A percentile compares a stretch with the other conserved stretches of the same genome.
phyloP scores from a whole-genome alignment of 768 basidiomycete genomes.

The Boletus rex-veris region DNA sequence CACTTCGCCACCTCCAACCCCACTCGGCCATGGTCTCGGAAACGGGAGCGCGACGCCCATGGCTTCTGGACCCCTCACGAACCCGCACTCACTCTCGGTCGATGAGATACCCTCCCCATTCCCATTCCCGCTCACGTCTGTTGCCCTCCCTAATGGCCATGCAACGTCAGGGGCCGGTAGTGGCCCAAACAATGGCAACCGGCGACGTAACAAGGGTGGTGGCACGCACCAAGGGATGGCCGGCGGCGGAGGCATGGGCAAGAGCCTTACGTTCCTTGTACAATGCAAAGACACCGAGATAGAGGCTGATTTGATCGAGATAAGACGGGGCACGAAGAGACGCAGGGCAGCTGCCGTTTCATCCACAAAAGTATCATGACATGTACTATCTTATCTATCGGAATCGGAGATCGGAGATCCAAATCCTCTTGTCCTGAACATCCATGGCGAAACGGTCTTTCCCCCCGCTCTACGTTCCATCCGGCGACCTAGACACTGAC shows the following conservation, averaged over 20 bases:
- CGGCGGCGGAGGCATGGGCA: conserved; percentile 63
- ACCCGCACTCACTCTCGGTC: conserved; percentile 81
- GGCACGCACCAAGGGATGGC: conserved; percentile 55
- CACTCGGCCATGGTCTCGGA: conserved; percentile 42
- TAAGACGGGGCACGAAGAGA: conserved; percentile 70
- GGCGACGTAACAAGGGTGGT: conserved; percentile 50
- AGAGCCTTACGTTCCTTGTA: conserved; percentile 58
- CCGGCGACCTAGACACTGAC: conserved; percentile 56
- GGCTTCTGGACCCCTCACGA: conserved; percentile 65
- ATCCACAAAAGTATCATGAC: conserved; percentile 30
- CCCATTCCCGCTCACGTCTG: conserved; percentile 66
- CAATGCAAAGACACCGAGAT: conserved; percentile 65
- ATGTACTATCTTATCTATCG: conserved; percentile 30
- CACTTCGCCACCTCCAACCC: conserved; percentile 76
- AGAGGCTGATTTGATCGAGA: conserved; percentile 74
- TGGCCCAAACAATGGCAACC: conserved; percentile 38
- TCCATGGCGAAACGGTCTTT: conserved; percentile 39
- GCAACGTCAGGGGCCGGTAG: conserved; percentile 33
- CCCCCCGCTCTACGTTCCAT: conserved; percentile 54
- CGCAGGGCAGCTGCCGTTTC: conserved; percentile 32
- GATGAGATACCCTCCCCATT: conserved; percentile 87
- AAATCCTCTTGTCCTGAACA: neutral
- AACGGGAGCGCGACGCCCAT: conserved; percentile 52
- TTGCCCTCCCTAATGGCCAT: conserved; percentile 38
- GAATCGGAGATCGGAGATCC: conserved; percentile 24